phyloP scores from a whole-genome alignment of 164 flowering plant genomes.

The Tetrastigma voinierianum region DNA sequence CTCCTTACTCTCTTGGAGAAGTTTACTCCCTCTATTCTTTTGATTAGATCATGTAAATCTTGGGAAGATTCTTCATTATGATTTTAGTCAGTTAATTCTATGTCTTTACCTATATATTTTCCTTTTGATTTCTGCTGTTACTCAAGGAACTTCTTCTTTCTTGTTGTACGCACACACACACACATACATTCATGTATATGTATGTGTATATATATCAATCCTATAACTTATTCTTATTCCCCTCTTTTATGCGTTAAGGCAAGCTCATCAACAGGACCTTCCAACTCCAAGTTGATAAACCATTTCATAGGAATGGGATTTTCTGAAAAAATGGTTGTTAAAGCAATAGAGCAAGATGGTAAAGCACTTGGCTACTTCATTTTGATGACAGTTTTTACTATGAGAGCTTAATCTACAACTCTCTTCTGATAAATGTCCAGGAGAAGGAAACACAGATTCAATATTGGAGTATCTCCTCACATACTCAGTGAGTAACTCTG shows the following conservation, averaged over 20 bases:
- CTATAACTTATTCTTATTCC: not conserved
- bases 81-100: not conserved
- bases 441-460: conserved; percentile 44
- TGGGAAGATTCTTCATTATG: no score
- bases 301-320: conserved; percentile 80
- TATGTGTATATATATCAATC: not conserved
- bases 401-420: not conserved
- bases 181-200: no score
- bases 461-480: conserved; percentile 61
- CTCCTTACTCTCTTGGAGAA: no score
- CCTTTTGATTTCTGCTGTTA: not conserved
- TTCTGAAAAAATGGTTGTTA: conserved; percentile 43
- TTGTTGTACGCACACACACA: not conserved
- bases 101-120: not conserved
- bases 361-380: conserved; percentile 5
- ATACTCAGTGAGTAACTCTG: conserved; percentile 41
- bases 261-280: conserved; percentile 49
- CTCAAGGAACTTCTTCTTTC: not conserved
- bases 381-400: not conserved
- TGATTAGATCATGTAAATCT: no score
- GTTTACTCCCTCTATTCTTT: not conserved
- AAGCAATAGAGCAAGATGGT: conserved; percentile 77
- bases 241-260: conserved; percentile 29
- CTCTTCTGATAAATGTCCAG: conserved; percentile 28
- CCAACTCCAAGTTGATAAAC: conserved; percentile 42